Base-by-base conservation (phyloP, 83 land plant species). In the Larix sibirica region DNA sequence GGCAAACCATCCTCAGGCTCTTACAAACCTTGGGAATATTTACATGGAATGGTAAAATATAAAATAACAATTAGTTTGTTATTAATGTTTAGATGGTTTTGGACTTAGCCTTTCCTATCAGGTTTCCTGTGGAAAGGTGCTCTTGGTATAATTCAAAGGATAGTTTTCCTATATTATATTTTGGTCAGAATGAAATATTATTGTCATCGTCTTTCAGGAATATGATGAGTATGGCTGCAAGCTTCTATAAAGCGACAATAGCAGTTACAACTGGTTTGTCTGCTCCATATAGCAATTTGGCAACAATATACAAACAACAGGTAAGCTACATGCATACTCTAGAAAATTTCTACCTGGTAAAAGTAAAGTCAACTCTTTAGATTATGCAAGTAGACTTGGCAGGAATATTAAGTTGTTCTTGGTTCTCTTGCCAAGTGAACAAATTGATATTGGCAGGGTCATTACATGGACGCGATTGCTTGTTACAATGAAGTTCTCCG, bases 401-500 rank as follows among this genome's bases (percentile, higher is more conserved):
- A 23, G 21, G 42, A 60, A 60, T 78, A 79, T 79, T 79, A 79
- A 59, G 63, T 36, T 24, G 36, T 79, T 60, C 58, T 60, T 56
- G 80, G 64, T 79, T 79, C 61, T 79, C 36, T 59, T 60, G 60
- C 80, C 62, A 28, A 79, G 80, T 59, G 64, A 79, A 79, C 61
- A 79, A 58, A 79, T 79, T 61, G 64, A 79, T 36, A 3, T 71
- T 81, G 8, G 10, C 93, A 98, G 99, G 99, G 99, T 44, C 96
- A 93, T 78, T 92, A 96, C 89, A 92, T 91, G 6, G 99, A 98
- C 81, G 99, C 99, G 3, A 93, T 98, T 65, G 91, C 99, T 81
- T 98, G 99, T 75, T 98, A 98, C 85, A 98, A 93, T 89, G 99
- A 98, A 82, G 99, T 98, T 66, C 91, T 98, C 31, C 90, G 99